A percentile compares a stretch with the other conserved stretches of the same genome.
Conservation (phyloP, 495 filamentous ascomycete genomes). For the Daldinia grandis region DNA sequence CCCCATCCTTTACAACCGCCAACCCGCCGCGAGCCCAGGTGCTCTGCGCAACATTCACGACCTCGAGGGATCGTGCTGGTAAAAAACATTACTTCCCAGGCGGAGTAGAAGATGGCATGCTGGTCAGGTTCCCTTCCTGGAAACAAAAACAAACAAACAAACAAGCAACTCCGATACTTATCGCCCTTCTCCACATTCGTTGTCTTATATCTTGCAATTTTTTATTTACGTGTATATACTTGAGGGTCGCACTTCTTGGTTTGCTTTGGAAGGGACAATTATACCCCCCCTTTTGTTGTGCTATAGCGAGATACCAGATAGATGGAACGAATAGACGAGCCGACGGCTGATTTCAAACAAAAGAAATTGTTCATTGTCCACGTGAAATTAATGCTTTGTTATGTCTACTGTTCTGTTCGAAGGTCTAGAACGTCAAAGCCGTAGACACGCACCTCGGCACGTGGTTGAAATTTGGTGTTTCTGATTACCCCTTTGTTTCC, state of each 20-base stretch:
- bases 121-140: conserved; percentile 28
- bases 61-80: conserved; percentile 39
- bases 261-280: conserved; percentile 22
- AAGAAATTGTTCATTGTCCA: background rate
- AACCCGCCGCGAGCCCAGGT: conserved; percentile 35
- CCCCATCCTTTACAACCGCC: conserved; percentile 24
- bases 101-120: conserved; percentile 25
- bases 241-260: conserved; percentile 24
- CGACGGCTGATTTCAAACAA: background rate
- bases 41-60: conserved; percentile 37
- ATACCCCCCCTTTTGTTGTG: conserved; percentile 33
- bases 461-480: background rate
- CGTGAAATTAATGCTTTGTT: background rate
- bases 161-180: background rate
- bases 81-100: conserved; percentile 21
- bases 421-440: background rate
- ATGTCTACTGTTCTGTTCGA: background rate
- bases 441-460: background rate
- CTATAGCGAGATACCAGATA: conserved; percentile 20
- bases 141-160: conserved; percentile 18
- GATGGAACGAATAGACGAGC: conserved; percentile 10
- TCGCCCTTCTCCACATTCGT: conserved; percentile 28
- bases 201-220: conserved; percentile 20
- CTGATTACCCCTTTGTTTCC: background rate
- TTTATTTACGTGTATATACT: conserved; percentile 26